Evolutionary conservation across 139 green algal species (phyloP).

Genomic region (Closterium sp.): DNA sequence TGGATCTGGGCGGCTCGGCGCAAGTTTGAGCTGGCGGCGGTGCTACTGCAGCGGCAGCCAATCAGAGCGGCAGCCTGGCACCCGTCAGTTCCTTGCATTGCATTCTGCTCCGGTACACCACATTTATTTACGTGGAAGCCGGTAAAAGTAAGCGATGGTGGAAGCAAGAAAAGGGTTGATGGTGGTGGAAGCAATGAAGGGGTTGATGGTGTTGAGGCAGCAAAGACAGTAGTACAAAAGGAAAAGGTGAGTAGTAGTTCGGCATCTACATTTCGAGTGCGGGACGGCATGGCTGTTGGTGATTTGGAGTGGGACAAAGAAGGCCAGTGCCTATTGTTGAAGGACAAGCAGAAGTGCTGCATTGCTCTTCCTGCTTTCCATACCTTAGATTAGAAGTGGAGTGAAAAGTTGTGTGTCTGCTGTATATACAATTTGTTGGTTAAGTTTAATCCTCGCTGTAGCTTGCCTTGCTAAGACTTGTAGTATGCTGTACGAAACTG

Average conservation of each 20-base stretch:
- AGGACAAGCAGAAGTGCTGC: not conserved
- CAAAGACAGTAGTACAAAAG: not conserved
- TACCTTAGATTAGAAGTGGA: not conserved
- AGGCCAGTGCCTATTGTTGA: not conserved
- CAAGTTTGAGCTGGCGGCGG: not conserved
- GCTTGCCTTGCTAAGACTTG: too few species aligned
- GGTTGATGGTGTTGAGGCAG: not conserved
- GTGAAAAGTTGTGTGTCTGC: too few species aligned
- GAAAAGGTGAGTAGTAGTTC: not conserved
- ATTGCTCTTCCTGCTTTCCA: not conserved
- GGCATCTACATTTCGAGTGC: not conserved
- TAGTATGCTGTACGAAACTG: too few species aligned
- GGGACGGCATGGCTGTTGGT: not conserved
- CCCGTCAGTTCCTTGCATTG: not conserved
- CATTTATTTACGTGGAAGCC: not conserved
- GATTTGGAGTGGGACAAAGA: not conserved
- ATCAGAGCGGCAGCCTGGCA: not conserved
- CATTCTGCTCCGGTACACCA: not conserved
- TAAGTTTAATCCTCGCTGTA: too few species aligned
- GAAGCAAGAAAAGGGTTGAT: not conserved
- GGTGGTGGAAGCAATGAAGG: not conserved
- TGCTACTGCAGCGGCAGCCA: not conserved
- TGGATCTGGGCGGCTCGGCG: not conserved
- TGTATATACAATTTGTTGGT: too few species aligned
- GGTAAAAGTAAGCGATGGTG: too few species aligned